Conservation (phyloP, 257 asterid species). For the Rehmannia glutinosa region DNA sequence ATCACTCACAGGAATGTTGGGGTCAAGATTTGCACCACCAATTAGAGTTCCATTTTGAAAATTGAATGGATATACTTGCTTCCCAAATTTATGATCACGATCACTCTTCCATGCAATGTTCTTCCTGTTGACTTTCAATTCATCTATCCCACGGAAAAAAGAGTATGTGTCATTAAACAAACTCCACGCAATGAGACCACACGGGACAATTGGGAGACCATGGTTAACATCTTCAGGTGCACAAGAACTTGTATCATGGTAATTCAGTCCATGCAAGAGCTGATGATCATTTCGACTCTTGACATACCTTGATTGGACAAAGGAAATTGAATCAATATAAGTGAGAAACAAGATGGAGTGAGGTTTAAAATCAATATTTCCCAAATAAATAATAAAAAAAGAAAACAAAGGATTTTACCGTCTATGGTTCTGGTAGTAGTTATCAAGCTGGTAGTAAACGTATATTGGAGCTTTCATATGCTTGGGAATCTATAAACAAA, state of each 20-base stretch:
- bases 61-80: slow-evolving; percentile 63
- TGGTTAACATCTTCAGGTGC: slow-evolving; percentile 51
- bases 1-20: slow-evolving; percentile 55
- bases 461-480: slow-evolving; percentile 72
- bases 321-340: slow-evolving; percentile 14
- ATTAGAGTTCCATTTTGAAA: slow-evolving; percentile 65
- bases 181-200: slow-evolving; percentile 86
- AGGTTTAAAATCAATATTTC: not conserved
- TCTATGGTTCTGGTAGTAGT: slow-evolving; percentile 79
- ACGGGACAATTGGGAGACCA: slow-evolving; percentile 71
- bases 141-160: slow-evolving; percentile 50
- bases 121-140: slow-evolving; percentile 52
- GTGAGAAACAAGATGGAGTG: not conserved
- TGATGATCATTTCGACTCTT: slow-evolving; percentile 74
- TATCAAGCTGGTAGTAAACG: slow-evolving; percentile 77
- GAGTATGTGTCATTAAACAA: slow-evolving; percentile 69
- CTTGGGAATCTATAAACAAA: slow-evolving; percentile 43
- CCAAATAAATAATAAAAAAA: slow-evolving; percentile 3
- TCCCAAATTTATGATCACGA: slow-evolving; percentile 74
- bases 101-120: slow-evolving; percentile 81
- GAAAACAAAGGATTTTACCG: slow-evolving; percentile 35
- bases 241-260: slow-evolving; percentile 48
- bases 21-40: slow-evolving; percentile 74
- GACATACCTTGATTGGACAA: slow-evolving; percentile 47
- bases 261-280: slow-evolving; percentile 48